A percentile compares a stretch with the other conserved stretches of the same genome.
Conservation (phyloP, 495 filamentous ascomycete species). For the Penicillium pulvis region DNA sequence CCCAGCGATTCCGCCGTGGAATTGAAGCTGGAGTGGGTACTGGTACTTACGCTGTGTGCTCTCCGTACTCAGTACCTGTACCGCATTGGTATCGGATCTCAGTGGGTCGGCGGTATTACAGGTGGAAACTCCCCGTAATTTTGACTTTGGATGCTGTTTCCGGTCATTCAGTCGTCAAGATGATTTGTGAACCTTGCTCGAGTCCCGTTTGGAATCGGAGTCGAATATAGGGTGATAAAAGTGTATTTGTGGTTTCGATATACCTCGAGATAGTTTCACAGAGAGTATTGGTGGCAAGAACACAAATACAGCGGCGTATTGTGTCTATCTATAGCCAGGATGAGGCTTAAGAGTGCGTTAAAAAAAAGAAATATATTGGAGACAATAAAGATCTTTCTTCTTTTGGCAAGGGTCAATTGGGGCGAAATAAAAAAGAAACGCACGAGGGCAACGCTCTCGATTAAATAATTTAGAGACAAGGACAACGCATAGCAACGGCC, state of each 20-base stretch:
- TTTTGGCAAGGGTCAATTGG: neutral
- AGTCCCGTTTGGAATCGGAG: neutral
- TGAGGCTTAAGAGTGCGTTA: slow-evolving; percentile 1
- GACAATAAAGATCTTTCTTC: neutral
- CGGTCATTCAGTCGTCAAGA: neutral
- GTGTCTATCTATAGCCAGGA: slow-evolving; percentile 12
- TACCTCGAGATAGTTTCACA: neutral
- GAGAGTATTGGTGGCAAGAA: neutral
- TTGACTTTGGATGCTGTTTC: slow-evolving; percentile 3
- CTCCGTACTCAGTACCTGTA: slow-evolving; percentile 5
- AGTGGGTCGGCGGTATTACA: slow-evolving; percentile 5
- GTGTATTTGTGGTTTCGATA: neutral
- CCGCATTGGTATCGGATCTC: neutral
- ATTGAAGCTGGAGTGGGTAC: slow-evolving; percentile 36
- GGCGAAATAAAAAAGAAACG: neutral
- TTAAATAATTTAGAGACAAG: slow-evolving; percentile 3
- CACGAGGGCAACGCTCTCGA: neutral
- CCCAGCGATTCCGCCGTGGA: slow-evolving; percentile 25
- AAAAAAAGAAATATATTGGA: neutral
- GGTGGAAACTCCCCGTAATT: slow-evolving; percentile 2
- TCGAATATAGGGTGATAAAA: neutral
- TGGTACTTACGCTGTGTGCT: slow-evolving; percentile 22
- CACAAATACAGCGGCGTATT: neutral
- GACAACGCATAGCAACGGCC: slow-evolving; percentile 24
- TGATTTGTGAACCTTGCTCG: neutral